These are phyloP conservation scores for Pontederia crassipes DNA, from an alignment of 176 grass and related monocot species.

Conservation along the genomic window DNA sequence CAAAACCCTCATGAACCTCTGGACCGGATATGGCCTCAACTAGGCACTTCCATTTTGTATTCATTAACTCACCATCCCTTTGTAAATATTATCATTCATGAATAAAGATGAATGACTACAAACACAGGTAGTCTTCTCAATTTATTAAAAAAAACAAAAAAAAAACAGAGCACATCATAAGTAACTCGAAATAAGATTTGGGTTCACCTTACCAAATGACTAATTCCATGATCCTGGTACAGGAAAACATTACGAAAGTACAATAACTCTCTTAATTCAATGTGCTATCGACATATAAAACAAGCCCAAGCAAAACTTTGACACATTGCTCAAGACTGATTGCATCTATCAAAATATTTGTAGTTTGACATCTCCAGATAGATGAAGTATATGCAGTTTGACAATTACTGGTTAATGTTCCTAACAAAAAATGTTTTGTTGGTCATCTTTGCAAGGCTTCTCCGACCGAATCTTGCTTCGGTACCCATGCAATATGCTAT, in stretches of 20 bases:
- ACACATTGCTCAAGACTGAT: neutral
- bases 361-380: neutral
- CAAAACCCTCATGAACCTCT: too few species aligned
- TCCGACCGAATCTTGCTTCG: too few species aligned
- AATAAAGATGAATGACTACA: too few species aligned
- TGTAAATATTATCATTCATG: too few species aligned
- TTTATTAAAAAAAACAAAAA: neutral
- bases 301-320: constrained; percentile 3
- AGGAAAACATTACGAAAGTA: neutral
- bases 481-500: too few species aligned
- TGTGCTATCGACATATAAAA: neutral
- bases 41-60: too few species aligned
- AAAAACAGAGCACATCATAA: constrained; percentile 8
- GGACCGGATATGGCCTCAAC: too few species aligned
- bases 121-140: too few species aligned
- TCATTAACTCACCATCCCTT: too few species aligned
- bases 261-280: neutral
- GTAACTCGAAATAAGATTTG: neutral
- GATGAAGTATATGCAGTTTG: neutral
- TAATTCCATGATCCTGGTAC: neutral
- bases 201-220: neutral
- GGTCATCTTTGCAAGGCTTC: too few species aligned
- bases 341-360: neutral
- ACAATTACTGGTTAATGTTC: too few species aligned
- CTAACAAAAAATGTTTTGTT: too few species aligned